Percentiles rank a stretch among this genome's conserved stretches.
Evolutionary conservation across 164 flowering plant species (phyloP).

Genomic region (Sextonia rubra): DNA sequence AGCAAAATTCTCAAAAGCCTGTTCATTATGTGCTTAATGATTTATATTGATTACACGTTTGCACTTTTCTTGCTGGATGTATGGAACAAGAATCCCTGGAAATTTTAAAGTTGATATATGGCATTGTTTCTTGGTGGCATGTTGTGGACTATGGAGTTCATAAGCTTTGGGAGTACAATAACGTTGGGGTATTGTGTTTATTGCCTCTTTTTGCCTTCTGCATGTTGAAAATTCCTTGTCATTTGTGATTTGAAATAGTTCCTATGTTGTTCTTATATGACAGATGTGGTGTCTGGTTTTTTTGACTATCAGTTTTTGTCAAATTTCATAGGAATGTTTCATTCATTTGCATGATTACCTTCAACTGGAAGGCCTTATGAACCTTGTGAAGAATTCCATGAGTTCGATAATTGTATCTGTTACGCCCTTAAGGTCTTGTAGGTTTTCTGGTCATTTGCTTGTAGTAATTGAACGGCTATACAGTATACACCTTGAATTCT

Average conservation of each 20-base stretch:
- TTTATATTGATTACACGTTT: background rate
- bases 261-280: background rate
- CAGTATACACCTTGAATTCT: too few relatives aligned
- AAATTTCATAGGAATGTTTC: too few relatives aligned
- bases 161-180: conserved; percentile 70
- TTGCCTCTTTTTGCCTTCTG: background rate
- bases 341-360: too few relatives aligned
- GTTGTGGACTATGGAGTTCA: conserved; percentile 80
- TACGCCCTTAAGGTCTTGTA: too few relatives aligned
- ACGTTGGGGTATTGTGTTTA: conserved; percentile 59
- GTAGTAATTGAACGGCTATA: too few relatives aligned
- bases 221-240: background rate
- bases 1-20: background rate
- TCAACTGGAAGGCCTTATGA: too few relatives aligned
- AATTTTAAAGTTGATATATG: background rate
- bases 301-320: too few relatives aligned
- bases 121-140: conserved; percentile 32
- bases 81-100: background rate
- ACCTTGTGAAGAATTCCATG: too few relatives aligned
- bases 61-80: background rate
- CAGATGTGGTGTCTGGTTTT: too few relatives aligned
- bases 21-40: background rate
- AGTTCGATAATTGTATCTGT: too few relatives aligned
- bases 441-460: too few relatives aligned
- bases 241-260: too few relatives aligned